Percentiles rank a stretch among this genome's conserved stretches.
phyloP scores from a whole-genome alignment of 208 protist species.

The Novymonas esmeraldas region DNA sequence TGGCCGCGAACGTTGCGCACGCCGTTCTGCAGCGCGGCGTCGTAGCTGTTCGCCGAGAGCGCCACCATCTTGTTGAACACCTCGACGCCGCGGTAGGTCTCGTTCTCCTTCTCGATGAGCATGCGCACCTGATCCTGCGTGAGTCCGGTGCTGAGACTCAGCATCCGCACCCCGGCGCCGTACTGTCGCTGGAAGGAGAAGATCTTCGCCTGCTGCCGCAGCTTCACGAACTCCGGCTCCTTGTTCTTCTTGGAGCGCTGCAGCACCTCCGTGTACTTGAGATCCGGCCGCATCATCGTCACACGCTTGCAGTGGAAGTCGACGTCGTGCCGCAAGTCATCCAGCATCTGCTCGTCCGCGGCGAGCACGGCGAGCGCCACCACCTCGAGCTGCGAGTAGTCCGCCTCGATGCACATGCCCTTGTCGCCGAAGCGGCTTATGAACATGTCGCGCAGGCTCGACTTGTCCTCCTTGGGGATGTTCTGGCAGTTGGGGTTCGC shows the following conservation, averaged over 20 bases:
- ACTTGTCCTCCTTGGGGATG: slow-evolving; percentile 93
- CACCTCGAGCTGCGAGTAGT: slow-evolving; percentile 94
- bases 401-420: slow-evolving; percentile 92
- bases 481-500: slow-evolving; percentile 95
- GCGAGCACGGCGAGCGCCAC: slow-evolving; percentile 90
- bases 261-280: slow-evolving; percentile 92
- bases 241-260: slow-evolving; percentile 92
- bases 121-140: slow-evolving; percentile 90
- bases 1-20: slow-evolving; percentile 85
- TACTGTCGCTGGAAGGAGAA: slow-evolving; percentile 95
- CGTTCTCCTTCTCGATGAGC: slow-evolving; percentile 92
- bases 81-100: slow-evolving; percentile 89
- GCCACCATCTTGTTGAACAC: slow-evolving; percentile 92
- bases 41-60: slow-evolving; percentile 89
- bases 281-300: slow-evolving; percentile 92
- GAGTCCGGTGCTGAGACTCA: slow-evolving; percentile 90
- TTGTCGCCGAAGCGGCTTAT: slow-evolving; percentile 87
- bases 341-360: slow-evolving; percentile 90
- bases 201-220: slow-evolving; percentile 93
- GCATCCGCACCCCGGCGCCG: slow-evolving; percentile 91
- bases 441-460: slow-evolving; percentile 89
- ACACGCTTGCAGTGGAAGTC: slow-evolving; percentile 95
- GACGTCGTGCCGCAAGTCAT: slow-evolving; percentile 88
- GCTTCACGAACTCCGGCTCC: slow-evolving; percentile 92
- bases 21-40: slow-evolving; percentile 87